These are phyloP conservation scores for Lasiodiplodia gonubiensis DNA, from an alignment of 2,329 filamentous ascomycete species.

Conservation along the genomic window DNA sequence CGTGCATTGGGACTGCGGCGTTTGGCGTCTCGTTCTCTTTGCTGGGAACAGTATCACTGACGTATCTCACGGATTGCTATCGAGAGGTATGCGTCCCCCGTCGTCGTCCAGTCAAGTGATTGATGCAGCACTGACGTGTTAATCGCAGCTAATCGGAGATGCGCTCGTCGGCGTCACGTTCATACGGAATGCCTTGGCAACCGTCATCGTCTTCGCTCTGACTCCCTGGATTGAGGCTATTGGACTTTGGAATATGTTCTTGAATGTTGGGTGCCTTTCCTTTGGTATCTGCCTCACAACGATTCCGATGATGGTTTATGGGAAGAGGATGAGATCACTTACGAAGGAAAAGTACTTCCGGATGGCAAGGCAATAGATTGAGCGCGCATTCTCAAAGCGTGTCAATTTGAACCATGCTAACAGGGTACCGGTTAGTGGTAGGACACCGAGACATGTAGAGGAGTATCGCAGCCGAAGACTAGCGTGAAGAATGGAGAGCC, in stretches of 20 bases:
- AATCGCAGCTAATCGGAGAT: slow-evolving; percentile 53
- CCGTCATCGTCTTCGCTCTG: slow-evolving; percentile 54
- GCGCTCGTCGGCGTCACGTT: slow-evolving; percentile 54
- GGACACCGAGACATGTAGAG: not conserved
- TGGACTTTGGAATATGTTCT: slow-evolving; percentile 51
- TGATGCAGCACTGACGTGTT: not conserved
- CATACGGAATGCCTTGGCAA: slow-evolving; percentile 52
- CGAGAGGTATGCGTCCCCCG: slow-evolving; percentile 18
- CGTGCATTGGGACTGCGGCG: slow-evolving; percentile 47
- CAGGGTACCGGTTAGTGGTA: not conserved
- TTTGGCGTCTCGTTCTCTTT: slow-evolving; percentile 42
- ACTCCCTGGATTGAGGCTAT: slow-evolving; percentile 49
- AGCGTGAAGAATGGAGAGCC: too few species aligned
- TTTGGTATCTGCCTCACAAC: slow-evolving; percentile 38
- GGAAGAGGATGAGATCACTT: not conserved
- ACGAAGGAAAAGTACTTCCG: not conserved
- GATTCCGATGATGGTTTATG: slow-evolving; percentile 5
- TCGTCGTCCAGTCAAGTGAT: not conserved
- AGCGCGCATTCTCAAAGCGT: not conserved
- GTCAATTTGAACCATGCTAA: not conserved
- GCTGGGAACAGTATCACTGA: slow-evolving; percentile 42
- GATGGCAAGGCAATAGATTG: not conserved
- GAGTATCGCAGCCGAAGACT: not conserved
- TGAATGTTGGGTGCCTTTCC: slow-evolving; percentile 41
- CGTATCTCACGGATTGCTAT: slow-evolving; percentile 49